Conservation (phyloP, 306 rosid species). For the Medicago ruthenica region DNA sequence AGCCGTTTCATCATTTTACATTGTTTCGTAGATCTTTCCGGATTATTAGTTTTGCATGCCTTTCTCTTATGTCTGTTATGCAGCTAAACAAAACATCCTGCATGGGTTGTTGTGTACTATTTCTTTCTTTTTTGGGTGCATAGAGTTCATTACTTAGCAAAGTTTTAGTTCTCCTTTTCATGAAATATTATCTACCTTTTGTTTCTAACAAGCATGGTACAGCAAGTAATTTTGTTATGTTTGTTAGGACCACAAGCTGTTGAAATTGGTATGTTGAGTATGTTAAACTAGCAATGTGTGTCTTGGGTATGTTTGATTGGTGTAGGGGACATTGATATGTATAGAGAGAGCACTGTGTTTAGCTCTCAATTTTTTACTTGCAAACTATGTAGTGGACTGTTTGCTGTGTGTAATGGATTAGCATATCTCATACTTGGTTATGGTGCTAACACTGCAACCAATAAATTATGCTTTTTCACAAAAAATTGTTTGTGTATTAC, state of each 20-base stretch:
- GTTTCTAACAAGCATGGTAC: not conserved
- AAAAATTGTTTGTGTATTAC: too few relatives aligned
- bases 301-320: too few relatives aligned
- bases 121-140: constrained; percentile 7
- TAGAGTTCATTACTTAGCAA: not conserved
- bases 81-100: not conserved
- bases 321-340: too few relatives aligned
- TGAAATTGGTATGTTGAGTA: not conserved
- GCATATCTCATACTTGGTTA: too few relatives aligned
- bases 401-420: too few relatives aligned
- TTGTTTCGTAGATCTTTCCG: constrained; percentile 2
- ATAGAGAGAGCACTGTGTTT: too few relatives aligned
- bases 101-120: constrained; percentile 6
- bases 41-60: constrained; percentile 29
- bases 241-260: not conserved
- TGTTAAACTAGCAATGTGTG: not conserved
- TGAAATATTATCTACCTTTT: not conserved
- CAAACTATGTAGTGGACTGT: too few relatives aligned
- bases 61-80: constrained; percentile 1
- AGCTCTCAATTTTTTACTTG: too few relatives aligned
- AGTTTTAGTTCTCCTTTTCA: not conserved
- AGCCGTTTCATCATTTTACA: not conserved
- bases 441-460: too few relatives aligned
- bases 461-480: too few relatives aligned
- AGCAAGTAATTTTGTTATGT: not conserved